Conservation (phyloP, 768 basidiomycete genomes). For the Trametes meyenii region DNA sequence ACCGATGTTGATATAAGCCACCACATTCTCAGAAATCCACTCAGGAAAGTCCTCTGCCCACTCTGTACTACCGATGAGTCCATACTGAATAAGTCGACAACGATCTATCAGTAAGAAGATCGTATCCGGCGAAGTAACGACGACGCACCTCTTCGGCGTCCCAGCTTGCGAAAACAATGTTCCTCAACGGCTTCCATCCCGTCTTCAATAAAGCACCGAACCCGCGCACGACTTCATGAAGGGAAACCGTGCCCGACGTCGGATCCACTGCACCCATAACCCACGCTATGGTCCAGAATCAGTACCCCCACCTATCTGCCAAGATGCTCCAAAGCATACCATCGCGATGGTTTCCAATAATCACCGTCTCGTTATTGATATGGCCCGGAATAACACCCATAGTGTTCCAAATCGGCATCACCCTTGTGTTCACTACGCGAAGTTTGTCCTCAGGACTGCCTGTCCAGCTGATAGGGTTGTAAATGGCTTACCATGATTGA, state of each 20-base stretch:
- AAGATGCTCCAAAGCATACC: conserved; percentile 42
- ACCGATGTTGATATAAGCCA: conserved; percentile 82
- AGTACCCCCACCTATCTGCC: not conserved
- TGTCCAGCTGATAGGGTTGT: conserved; percentile 42
- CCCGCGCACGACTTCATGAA: conserved; percentile 77
- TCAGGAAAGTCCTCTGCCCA: conserved; percentile 90
- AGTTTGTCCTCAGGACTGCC: conserved; percentile 40
- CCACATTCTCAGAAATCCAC: conserved; percentile 79
- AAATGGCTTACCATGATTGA: conserved; percentile 57
- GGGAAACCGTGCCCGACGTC: conserved; percentile 74
- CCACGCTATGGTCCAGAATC: conserved; percentile 42
- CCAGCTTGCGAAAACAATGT: conserved; percentile 78
- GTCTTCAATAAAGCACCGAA: conserved; percentile 66
- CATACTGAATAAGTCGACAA: conserved; percentile 42
- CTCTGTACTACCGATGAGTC: conserved; percentile 85
- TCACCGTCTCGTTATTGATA: conserved; percentile 79
- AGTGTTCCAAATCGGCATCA: conserved; percentile 90
- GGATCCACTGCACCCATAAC: conserved; percentile 85
- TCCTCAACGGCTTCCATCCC: conserved; percentile 86
- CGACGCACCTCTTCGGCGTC: conserved; percentile 67
- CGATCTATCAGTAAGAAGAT: no score
- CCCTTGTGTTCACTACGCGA: conserved; percentile 67
- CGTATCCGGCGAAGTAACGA: not conserved
- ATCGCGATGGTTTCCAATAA: conserved; percentile 89
- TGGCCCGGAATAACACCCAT: conserved; percentile 84